Base-by-base conservation (phyloP, 1,284 basidiomycete genomes). In the Cryptococcus sp. region DNA sequence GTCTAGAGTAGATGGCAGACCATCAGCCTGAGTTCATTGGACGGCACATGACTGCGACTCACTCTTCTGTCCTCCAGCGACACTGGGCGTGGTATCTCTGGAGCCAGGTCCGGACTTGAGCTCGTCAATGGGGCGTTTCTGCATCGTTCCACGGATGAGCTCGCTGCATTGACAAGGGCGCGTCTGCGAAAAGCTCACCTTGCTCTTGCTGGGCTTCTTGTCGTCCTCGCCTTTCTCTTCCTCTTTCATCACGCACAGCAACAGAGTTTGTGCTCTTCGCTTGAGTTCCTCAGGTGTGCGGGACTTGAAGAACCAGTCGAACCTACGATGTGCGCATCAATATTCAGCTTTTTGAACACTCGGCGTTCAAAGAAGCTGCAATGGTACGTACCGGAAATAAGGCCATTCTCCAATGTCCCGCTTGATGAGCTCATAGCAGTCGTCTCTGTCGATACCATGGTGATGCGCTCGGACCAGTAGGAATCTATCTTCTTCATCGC, bases 251-350 rank as follows among this genome's bases (percentile, higher is more conserved):
- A 98, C 90, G 85, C 97, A 89, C 16, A 88, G 83, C 42, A 98
- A 73, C 42, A 99, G 77, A 7, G 95, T 98, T 67, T 89, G 90
- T 68, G 93, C 97, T 55, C 96, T 81, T 66, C 95, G 82, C 67
- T 89, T 87, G 61, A 99, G 81, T 81, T 99, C 96, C 70, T 91
- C 87, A 11, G 92, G 88, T 23, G 91, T 93, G 53, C 96, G 82
- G 63, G 89, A 91, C 82, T 97, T 97, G 84, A 99, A 92, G 82
- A 98, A 99, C 94, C 94, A 98, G 75, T 98, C 93, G 69, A 98
- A 96, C 41, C 76, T 73, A 48, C 1, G 38, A 30, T 17, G 35
- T 23, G 13, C 52, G 39, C 45, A 19, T 23, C 16, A 22, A 27
- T 17, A 3, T 20, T 49, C 38, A 48, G 23, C 40, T 22, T 41